phyloP scores from a whole-genome alignment of 768 basidiomycete species.

The Clitopilus passeckerianus region DNA sequence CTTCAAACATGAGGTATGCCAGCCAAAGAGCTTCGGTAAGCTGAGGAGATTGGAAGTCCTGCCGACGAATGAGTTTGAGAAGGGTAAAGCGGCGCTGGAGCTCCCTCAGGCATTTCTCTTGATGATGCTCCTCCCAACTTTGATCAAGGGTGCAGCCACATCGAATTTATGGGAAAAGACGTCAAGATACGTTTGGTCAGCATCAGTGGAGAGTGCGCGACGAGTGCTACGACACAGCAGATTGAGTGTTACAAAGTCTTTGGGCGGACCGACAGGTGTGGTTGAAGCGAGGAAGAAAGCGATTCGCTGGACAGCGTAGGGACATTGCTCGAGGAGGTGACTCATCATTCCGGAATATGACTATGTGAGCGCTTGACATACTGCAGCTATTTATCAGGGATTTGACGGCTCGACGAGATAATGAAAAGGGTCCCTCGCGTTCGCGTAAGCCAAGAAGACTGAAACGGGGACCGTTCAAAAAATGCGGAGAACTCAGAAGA shows the following conservation, averaged over 20 bases:
- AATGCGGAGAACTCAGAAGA: neutral
- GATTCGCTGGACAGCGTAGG: slow-evolving; percentile 29
- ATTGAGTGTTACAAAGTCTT: slow-evolving; percentile 22
- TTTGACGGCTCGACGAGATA: slow-evolving; percentile 9
- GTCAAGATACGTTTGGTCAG: slow-evolving; percentile 26
- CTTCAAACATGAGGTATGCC: slow-evolving; percentile 54
- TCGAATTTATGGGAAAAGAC: slow-evolving; percentile 50
- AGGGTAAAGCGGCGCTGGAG: slow-evolving; percentile 37
- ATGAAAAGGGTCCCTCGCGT: neutral
- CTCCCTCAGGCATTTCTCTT: slow-evolving; percentile 33
- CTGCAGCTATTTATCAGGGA: slow-evolving; percentile 3
- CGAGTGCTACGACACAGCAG: slow-evolving; percentile 27
- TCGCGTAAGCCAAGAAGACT: neutral
- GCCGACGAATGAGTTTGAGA: slow-evolving; percentile 39
- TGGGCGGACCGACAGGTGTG: slow-evolving; percentile 26
- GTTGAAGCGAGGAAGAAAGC: slow-evolving; percentile 23
- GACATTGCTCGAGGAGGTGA: slow-evolving; percentile 24
- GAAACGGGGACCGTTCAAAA: neutral
- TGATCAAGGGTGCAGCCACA: slow-evolving; percentile 30
- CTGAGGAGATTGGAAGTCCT: slow-evolving; percentile 25
- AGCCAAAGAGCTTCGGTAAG: slow-evolving; percentile 45
- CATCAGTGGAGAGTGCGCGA: slow-evolving; percentile 16
- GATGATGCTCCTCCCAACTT: slow-evolving; percentile 24
- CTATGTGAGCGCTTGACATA: neutral
- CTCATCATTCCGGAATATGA: slow-evolving; percentile 19